Evolutionary conservation across 495 filamentous ascomycete genomes (phyloP), one percentile per base, ranked within the genome.

Genomic region (Tuber indicum): DNA sequence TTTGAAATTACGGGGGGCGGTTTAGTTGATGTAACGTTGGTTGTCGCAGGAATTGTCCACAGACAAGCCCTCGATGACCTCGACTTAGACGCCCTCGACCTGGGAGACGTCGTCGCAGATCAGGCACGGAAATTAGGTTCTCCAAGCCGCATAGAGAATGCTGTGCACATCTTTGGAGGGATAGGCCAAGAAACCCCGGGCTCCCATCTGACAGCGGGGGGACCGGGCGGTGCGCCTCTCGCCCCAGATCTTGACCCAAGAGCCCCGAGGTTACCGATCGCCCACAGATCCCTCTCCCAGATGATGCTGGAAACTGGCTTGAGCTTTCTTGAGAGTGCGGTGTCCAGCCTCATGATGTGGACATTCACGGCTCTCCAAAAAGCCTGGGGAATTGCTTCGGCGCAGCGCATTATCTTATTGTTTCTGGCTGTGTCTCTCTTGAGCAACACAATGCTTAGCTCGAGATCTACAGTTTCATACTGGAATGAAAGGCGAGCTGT

Each of bases 121-220:
- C 94, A 98, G 83, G 93, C 97, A 70, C 89, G 91, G 49, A 91
- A 90, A 81, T 89, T 98, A 0, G 91, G 94, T 81, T 87, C 90
- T 69, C 90, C 95, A 83, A 92, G 91, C 83, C 90, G 92, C 74
- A 97, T 94, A 69, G 95, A 94, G 85, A 93, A 95, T 78, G 94
- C 94, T 62, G 92, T 97, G 74, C 89, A 91, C 74, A 93, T 97
- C 36, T 99, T 97, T 84, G 96, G 96, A 72, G 88, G 91, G 74
- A 87, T 99, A 70, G 94, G 94, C 46, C 88, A 91, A 75, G 91
- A 93, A 82, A 90, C 84, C 21, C 87, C 90, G 71, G 87, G 87
- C 21, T 87, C 92, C 3, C 88, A 94, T 43, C 92, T 94, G 82
- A 86, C 88, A 43, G 39, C 52, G 9, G 32, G 41, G 3, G 72